Base-by-base conservation (phyloP, 2,329 filamentous ascomycete species). In the Penicillium oxalicum region DNA sequence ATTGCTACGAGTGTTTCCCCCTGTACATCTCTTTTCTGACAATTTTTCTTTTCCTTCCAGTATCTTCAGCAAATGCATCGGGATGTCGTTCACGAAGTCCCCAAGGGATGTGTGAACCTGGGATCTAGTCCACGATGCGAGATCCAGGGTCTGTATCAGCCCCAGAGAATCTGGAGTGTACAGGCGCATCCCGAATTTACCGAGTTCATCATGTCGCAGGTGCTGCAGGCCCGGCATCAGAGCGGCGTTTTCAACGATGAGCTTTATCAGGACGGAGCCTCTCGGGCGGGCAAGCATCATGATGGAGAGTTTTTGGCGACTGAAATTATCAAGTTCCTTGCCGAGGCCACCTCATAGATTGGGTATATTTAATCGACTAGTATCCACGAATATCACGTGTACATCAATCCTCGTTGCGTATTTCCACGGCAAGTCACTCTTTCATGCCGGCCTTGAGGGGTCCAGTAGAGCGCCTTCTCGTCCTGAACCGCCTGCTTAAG, bases 141-240 rank as follows among this genome's bases (percentile, higher is more conserved):
- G n/a, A 61, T 74, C 2, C 74, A 77, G 38, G 72, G 66, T 11
- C 63, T 77, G 38, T 75, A 75, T 55, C 57, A 59, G 5, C 68
- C 73, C 2, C 59, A 62, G 2, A 58, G 58, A 2, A 62, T 74
- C 40, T 60, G 77, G 25, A 70, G 70, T 2, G 66, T 77, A 0
- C 74, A 77, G 47, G 74, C 72, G n/a, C 74, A 77, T 45, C 74
- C 74, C 4, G 74, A 77, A 46, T 76, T 73, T 50, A 70, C 66
- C 12, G 60, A 58, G 24, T 61, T 52, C 28, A 58, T 64, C 46
- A 72, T 75, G 53, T 63, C 66, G 1, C 64, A 68, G 45, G 58
- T 66, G 5, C 24, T 65, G n/a, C 37, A 58, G 28, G 39, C 47
- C 1, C 48, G 63, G 9, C 55, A 65, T 40, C 44, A 49, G 0